A percentile compares a stretch with the other conserved stretches of the same genome.
Evolutionary conservation across 495 filamentous ascomycete genomes (phyloP).

Genomic region (Chaetomium tenue): DNA sequence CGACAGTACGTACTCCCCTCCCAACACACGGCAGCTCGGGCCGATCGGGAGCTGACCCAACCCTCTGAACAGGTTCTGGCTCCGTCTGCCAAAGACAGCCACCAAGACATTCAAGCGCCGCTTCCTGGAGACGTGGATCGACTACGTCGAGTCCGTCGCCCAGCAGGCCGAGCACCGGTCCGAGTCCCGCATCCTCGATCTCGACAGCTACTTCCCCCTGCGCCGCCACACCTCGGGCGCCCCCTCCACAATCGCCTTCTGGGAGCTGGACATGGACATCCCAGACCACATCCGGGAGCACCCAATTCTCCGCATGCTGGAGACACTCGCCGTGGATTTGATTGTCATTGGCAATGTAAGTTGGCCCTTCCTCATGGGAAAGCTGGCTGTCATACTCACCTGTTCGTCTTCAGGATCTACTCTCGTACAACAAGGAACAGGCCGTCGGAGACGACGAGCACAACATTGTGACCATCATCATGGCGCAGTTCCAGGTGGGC

Average conservation of each 20-base stretch:
- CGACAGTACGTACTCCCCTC: not conserved
- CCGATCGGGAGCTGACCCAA: not conserved
- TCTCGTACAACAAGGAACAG: constrained; percentile 9
- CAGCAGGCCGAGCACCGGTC: constrained; percentile 1
- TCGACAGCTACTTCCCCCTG: not conserved
- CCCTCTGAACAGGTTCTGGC: not conserved
- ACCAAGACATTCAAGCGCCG: constrained; percentile 2
- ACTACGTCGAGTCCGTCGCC: constrained; percentile 5
- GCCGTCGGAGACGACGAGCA: not conserved
- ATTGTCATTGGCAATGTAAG: constrained; percentile 7
- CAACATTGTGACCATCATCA: constrained; percentile 3
- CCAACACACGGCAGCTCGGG: not conserved
- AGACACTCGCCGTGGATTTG: not conserved
- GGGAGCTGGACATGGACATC: not conserved
- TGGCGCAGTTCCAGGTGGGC: not conserved
- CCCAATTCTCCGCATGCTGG: not conserved
- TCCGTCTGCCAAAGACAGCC: not conserved
- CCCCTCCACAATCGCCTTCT: not conserved
- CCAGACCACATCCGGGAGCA: not conserved
- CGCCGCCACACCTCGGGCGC: not conserved
- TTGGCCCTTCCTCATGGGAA: not conserved
- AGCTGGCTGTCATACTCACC: not conserved
- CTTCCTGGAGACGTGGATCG: constrained; percentile 1
- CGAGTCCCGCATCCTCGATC: not conserved
- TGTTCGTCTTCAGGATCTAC: not conserved